Evolutionary conservation across 208 protist genomes (phyloP).

Genomic region (Naegleria lovaniensis): DNA sequence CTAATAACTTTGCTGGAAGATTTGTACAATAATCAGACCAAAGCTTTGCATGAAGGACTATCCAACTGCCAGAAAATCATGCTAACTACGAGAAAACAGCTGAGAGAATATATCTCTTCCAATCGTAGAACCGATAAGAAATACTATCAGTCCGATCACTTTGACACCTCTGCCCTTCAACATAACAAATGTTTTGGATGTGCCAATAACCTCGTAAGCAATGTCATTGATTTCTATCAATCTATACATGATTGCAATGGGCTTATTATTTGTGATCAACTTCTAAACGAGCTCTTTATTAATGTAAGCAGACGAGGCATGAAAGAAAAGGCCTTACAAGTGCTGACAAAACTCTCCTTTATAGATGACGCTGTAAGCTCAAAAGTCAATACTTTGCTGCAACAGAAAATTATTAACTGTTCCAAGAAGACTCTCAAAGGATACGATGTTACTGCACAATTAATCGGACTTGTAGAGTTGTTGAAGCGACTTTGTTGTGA

Average conservation of each 20-base stretch:
- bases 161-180: not conserved
- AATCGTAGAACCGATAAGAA: not conserved
- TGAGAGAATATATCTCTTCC: not conserved
- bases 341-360: not conserved
- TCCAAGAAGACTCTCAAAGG: not conserved
- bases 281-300: not conserved
- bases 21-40: not conserved
- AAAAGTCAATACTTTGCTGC: not conserved
- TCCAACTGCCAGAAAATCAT: not conserved
- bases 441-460: not conserved
- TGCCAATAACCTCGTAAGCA: constrained; percentile 31
- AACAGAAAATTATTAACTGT: not conserved
- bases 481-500: not conserved
- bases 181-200: constrained; percentile 45
- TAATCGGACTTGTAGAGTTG: not conserved
- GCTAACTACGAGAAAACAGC: not conserved
- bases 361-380: not conserved
- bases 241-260: not conserved
- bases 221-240: constrained; percentile 23
- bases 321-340: not conserved
- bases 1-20: not conserved
- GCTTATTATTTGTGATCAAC: not conserved
- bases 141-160: not conserved
- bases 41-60: not conserved
- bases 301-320: not conserved